Conservation (phyloP, 352 stramenopile genomes). For the Globisporangium emineosum region DNA sequence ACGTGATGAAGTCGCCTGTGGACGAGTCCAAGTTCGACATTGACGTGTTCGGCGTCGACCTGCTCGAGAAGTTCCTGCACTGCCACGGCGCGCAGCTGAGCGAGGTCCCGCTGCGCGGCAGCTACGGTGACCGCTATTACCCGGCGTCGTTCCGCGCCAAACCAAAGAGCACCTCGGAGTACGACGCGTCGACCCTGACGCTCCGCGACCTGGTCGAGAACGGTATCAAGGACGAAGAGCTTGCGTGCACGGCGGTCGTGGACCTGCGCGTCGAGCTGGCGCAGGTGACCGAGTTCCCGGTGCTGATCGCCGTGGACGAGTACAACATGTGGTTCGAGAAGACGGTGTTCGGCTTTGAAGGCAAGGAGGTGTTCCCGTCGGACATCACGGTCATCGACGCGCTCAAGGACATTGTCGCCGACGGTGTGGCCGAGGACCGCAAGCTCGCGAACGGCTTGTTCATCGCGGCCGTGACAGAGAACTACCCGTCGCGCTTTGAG, state of each 20-base stretch:
- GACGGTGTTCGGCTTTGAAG: slow-evolving; percentile 86
- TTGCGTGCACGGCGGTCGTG: slow-evolving; percentile 75
- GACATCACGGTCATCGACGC: slow-evolving; percentile 84
- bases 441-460: slow-evolving; percentile 82
- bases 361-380: slow-evolving; percentile 57
- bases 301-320: slow-evolving; percentile 86
- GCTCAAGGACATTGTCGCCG: slow-evolving; percentile 60
- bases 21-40: slow-evolving; percentile 85
- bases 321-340: slow-evolving; percentile 88
- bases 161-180: slow-evolving; percentile 60
- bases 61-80: slow-evolving; percentile 78
- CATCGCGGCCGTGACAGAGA: slow-evolving; percentile 77
- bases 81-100: slow-evolving; percentile 72
- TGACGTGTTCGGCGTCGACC: slow-evolving; percentile 72
- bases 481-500: slow-evolving; percentile 70
- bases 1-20: slow-evolving; percentile 82
- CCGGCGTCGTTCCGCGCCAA: slow-evolving; percentile 64
- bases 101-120: slow-evolving; percentile 55
- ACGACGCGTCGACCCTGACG: slow-evolving; percentile 57
- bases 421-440: slow-evolving; percentile 56
- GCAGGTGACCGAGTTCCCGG: slow-evolving; percentile 77
- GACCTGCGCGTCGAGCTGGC: slow-evolving; percentile 78
- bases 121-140: slow-evolving; percentile 82
- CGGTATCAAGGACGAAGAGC: slow-evolving; percentile 78
- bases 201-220: slow-evolving; percentile 76